Evolutionary conservation across 768 basidiomycete genomes (phyloP), one percentile per base, ranked within the genome.

Genomic region (Kwoniella heveanensis): DNA sequence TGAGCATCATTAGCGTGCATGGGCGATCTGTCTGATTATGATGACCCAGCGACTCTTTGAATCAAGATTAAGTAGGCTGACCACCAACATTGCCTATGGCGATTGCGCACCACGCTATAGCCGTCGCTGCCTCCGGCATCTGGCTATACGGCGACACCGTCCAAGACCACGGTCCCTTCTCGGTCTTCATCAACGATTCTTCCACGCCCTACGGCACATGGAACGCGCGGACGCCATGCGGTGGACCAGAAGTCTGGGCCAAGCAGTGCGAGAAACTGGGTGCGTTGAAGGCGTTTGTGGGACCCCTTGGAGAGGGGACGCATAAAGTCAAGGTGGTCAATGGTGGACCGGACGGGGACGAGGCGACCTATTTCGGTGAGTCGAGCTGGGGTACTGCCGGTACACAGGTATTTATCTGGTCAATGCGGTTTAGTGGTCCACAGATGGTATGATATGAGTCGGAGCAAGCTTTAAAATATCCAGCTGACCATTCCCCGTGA

Each of bases 111-210:
- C 19, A n/a, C 36, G 24, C 30, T n/a, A n/a, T n/a, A 60, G 58
- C 49, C 22, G 49, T 60, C 25, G 58, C 63, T 67, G 79, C 77
- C 24, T 78, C 78, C 6, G 77, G 76, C 4, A 55, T 80, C 1
- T 79, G 73, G 67, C 57, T 80, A 54, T 78, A 74, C 66, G 79
- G 79, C 3, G 79, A 80, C 49, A 71, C 78, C 50, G 79, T 80
- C 44, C 74, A 79, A 58, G 79, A 80, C 51, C 77, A 80, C 59
- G 79, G 79, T 7, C 60, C 57, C 22, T 80, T 73, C 65, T 66
- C 74, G 3, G 60, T 79, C 46, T 74, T 68, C 66, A 30, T 72
- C 56, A 74, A 78, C 60, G 69, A 68, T 25, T 66, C 72, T 1
- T 26, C 48, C 1, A 61, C 65, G 0, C 62, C 66, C 0, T 53